Base-by-base conservation (phyloP, 2,329 filamentous ascomycete genomes). In the Phyllosticta paracitricarpa region DNA sequence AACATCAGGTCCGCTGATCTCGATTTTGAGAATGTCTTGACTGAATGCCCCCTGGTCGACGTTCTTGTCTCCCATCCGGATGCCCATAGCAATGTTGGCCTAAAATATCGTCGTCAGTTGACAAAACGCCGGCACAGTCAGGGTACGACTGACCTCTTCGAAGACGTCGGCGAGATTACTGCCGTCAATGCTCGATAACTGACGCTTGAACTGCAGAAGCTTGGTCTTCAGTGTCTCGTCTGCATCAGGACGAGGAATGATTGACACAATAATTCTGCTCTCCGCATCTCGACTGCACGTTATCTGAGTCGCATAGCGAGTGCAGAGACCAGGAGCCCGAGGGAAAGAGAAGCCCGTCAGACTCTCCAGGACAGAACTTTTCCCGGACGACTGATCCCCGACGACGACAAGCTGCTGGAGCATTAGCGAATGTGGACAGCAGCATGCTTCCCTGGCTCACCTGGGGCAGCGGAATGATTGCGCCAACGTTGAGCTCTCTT, bases 371-470 rank as follows among this genome's bases (percentile, higher is more conserved):
- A 77, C 70, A 0, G 81, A 91, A 0, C 86, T 90, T 70, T 96
- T 96, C 0, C 91, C 91, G 0, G 90, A 87, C 0, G 85, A 89
- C 68, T 96, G 91, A 56, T 96, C 91, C 0, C 91, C 91, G 0
- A 95, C 84, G 0, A 96, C 83, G 5, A 93, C 88, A 10, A 95
- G 84, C 66, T 91, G 89, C 6, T 8, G 9, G 9, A 30, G 28
- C 28, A 30, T 30, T 7, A 30, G 5, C 28, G 19, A 30, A 7
- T 5, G 6, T 30, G 28, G 9, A 6, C 1, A 30, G 3, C 28
- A 30, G 4, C 28, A 28, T 7, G 9, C 28, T 30, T 8, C 28
- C 28, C 4, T 30, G 28, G 9, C 28, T 30, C 9, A 30, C 28
- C 4, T 30, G 28, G 0, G 91, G 90, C 0, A 73, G 66, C 35